Percentiles rank a stretch among this genome's conserved stretches.
Evolutionary conservation across 768 basidiomycete genomes (phyloP).

Genomic region (Cystobasidium ongulense): DNA sequence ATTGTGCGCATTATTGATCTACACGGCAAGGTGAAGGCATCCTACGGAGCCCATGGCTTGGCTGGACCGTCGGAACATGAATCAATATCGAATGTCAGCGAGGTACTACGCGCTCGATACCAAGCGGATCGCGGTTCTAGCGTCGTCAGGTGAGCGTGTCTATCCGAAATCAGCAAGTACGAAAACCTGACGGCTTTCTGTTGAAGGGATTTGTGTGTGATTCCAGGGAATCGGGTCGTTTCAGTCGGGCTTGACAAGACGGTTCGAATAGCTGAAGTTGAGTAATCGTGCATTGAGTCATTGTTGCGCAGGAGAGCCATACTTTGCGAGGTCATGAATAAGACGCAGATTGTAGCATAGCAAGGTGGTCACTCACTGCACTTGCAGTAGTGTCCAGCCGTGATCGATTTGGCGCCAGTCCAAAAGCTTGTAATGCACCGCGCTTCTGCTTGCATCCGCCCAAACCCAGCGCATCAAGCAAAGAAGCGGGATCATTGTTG

Average conservation of each 20-base stretch:
- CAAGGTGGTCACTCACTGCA: too few relatives aligned
- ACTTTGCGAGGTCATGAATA: neutral
- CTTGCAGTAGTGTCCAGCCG: too few relatives aligned
- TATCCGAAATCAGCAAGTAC: neutral
- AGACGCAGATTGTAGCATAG: neutral
- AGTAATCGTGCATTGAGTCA: too few relatives aligned
- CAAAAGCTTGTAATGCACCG: too few relatives aligned
- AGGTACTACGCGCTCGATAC: conserved; percentile 33
- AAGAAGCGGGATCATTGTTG: too few relatives aligned
- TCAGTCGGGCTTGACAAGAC: conserved; percentile 40
- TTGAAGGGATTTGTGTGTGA: conserved; percentile 27
- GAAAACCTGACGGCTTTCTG: neutral
- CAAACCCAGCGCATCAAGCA: too few relatives aligned
- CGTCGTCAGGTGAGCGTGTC: conserved; percentile 36
- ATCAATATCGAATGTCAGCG: conserved; percentile 22
- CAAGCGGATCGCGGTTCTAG: conserved; percentile 37
- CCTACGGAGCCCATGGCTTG: conserved; percentile 35
- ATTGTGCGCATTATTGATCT: conserved; percentile 39
- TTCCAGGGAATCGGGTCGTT: conserved; percentile 22
- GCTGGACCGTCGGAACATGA: conserved; percentile 34
- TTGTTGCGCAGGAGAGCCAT: too few relatives aligned
- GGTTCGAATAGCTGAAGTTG: conserved; percentile 24
- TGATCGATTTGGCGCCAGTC: too few relatives aligned
- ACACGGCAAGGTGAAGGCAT: conserved; percentile 13
- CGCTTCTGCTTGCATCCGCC: too few relatives aligned